Percentiles rank a stretch among this genome's conserved stretches.
phyloP scores from a whole-genome alignment of 2,329 filamentous ascomycete genomes.

The Aureobasidium sp. region DNA sequence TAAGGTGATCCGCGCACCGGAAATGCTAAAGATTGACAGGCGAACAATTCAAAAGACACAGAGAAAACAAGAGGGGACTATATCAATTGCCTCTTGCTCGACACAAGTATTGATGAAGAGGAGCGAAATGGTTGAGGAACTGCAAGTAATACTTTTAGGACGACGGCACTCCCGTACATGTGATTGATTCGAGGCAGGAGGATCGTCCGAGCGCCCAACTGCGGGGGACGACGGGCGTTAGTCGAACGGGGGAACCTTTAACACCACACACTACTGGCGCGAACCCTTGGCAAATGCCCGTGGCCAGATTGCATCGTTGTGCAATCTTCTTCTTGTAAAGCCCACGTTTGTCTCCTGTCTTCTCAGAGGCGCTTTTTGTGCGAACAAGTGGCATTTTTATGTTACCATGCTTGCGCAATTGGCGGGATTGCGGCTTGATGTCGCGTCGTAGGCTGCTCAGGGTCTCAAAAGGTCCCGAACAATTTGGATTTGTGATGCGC shows the following conservation, averaged over 20 bases:
- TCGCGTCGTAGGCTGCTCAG: conserved; percentile 5
- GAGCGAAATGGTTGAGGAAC: conserved; percentile 9
- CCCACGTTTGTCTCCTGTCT: neutral
- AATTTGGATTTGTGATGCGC: conserved; percentile 8
- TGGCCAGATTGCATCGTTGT: neutral
- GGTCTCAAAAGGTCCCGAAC: conserved; percentile 9
- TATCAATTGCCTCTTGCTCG: neutral
- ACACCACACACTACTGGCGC: neutral
- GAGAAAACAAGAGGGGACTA: neutral
- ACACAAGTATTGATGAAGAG: neutral
- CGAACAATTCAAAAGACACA: neutral
- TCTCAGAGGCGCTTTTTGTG: neutral
- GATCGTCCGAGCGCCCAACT: conserved; percentile 9
- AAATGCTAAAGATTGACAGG: neutral
- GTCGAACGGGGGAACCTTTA: neutral
- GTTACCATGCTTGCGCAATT: conserved; percentile 7
- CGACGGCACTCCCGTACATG: conserved; percentile 6
- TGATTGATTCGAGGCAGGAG: conserved; percentile 6
- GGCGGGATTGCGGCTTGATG: neutral
- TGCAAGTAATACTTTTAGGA: conserved; percentile 11
- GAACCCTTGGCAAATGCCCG: neutral
- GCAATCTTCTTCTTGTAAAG: neutral
- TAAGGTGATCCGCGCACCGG: conserved; percentile 2
- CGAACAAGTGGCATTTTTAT: neutral
- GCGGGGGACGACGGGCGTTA: conserved; percentile 7